Percentiles rank a stretch among this genome's conserved stretches.
phyloP scores from a whole-genome alignment of 148 eudicot genomes.

The Rhododendron ovatum region DNA sequence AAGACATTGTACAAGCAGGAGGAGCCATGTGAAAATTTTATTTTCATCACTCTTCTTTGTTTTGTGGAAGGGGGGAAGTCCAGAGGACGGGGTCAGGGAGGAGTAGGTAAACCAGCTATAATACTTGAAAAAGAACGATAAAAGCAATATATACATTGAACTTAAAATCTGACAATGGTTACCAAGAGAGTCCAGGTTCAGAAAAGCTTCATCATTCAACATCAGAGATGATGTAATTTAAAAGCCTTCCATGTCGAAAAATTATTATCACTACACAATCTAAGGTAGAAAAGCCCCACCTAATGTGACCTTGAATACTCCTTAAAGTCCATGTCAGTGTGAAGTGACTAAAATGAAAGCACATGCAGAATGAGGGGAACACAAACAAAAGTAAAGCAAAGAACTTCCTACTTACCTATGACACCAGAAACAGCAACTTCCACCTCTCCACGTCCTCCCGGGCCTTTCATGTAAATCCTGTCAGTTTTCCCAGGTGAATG shows the following conservation, averaged over 20 bases:
- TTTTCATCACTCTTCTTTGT: background rate
- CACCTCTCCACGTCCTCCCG: conserved; percentile 98
- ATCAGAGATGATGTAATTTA: background rate
- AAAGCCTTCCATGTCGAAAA: background rate
- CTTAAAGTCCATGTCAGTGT: background rate
- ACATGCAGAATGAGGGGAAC: background rate
- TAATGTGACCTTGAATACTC: background rate
- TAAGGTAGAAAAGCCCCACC: background rate
- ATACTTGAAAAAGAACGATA: background rate
- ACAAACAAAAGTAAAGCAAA: background rate
- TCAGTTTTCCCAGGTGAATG: conserved; percentile 75
- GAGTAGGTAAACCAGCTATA: background rate
- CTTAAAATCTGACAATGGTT: background rate
- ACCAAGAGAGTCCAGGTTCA: background rate
- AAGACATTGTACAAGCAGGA: background rate
- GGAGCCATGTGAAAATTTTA: background rate
- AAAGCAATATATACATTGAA: background rate
- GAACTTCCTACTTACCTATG: conserved; percentile 44
- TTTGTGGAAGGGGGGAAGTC: background rate
- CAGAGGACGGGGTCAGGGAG: background rate
- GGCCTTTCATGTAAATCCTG: conserved; percentile 94
- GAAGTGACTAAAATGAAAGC: background rate
- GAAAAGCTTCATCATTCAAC: background rate
- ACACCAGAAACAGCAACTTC: conserved; percentile 98
- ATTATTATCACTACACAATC: background rate